A percentile compares a stretch with the other conserved stretches of the same genome.
phyloP scores from a whole-genome alignment of 495 filamentous ascomycete genomes.

The Penicillium goetzii region DNA sequence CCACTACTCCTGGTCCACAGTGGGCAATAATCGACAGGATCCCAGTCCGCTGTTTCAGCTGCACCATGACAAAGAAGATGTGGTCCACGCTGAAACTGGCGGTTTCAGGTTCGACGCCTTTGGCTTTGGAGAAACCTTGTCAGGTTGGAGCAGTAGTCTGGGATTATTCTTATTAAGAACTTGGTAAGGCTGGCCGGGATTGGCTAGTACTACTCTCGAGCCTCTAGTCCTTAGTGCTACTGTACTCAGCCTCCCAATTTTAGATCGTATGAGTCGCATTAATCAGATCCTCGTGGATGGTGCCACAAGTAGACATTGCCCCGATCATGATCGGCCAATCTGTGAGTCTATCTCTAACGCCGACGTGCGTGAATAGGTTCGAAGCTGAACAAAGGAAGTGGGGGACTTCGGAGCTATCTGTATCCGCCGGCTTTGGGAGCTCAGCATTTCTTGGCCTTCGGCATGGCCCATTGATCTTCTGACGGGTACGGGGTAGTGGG shows the following conservation, averaged over 20 bases:
- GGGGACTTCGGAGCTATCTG: neutral
- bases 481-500: neutral
- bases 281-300: neutral
- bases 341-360: neutral
- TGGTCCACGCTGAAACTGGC: slow-evolving; percentile 16
- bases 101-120: slow-evolving; percentile 16
- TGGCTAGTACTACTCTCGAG: neutral
- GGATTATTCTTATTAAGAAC: neutral
- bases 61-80: slow-evolving; percentile 22
- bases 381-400: neutral
- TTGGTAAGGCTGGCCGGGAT: neutral
- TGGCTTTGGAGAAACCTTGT: slow-evolving; percentile 9
- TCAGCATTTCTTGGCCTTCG: neutral
- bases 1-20: slow-evolving; percentile 9
- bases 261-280: neutral
- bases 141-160: neutral
- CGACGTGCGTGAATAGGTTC: neutral
- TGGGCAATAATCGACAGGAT: slow-evolving; percentile 13
- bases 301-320: neutral
- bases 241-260: no score
- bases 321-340: neutral
- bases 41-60: slow-evolving; percentile 25
- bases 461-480: neutral
- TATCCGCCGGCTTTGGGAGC: neutral
- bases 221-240: no score